A percentile compares a stretch with the other conserved stretches of the same genome.
Conservation (phyloP, 1,284 basidiomycete genomes). For the Golubevia pallescens region DNA sequence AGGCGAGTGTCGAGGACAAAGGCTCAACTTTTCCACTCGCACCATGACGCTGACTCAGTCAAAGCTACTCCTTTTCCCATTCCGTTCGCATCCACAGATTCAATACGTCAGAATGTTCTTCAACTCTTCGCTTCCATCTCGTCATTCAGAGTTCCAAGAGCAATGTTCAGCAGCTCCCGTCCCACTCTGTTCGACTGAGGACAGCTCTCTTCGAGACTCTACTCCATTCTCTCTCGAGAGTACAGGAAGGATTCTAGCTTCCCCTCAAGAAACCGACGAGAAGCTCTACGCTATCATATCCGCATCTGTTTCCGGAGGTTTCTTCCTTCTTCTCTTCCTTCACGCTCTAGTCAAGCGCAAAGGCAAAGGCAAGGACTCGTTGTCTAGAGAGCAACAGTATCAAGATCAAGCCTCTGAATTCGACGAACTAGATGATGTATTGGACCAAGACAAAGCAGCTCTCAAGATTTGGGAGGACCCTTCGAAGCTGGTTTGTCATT, state of each 20-base stretch:
- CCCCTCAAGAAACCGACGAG: constrained; percentile 9
- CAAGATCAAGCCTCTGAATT: too few species aligned
- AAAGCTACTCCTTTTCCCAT: too few species aligned
- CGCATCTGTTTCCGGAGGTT: constrained; percentile 26
- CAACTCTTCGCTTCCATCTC: constrained; percentile 43
- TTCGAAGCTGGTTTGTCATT: too few species aligned
- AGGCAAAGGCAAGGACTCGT: too few species aligned
- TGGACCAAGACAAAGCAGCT: too few species aligned
- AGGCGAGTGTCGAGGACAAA: too few species aligned
- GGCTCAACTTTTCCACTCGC: too few species aligned
- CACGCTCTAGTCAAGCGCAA: constrained; percentile 16
- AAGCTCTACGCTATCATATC: constrained; percentile 27
- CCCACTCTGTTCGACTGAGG: constrained; percentile 42
- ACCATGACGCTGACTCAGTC: too few species aligned
- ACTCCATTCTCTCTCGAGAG: constrained; percentile 24
- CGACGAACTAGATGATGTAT: too few species aligned
- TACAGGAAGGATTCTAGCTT: constrained; percentile 2
- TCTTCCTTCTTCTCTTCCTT: constrained; percentile 37
- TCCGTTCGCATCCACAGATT: too few species aligned
- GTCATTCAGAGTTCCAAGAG: constrained; percentile 26
- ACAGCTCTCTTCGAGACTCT: constrained; percentile 33
- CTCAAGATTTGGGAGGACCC: too few species aligned
- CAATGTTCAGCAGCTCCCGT: constrained; percentile 28
- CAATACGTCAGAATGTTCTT: constrained; percentile 49
- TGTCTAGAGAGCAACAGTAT: too few species aligned